phyloP scores from a whole-genome alignment of 306 rosid species.

The Fragaria vesca region DNA sequence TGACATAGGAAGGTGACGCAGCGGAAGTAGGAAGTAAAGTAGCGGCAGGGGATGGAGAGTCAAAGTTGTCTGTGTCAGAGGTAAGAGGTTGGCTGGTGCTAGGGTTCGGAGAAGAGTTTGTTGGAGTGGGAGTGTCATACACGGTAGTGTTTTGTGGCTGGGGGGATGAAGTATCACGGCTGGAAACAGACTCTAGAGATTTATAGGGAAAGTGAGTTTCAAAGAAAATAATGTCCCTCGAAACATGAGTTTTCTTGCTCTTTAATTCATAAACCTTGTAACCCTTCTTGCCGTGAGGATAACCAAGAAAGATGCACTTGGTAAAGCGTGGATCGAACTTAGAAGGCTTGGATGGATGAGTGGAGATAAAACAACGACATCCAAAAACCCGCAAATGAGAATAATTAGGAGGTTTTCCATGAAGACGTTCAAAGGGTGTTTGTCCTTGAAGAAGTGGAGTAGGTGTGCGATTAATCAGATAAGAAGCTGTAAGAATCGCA shows the following conservation, averaged over 20 bases:
- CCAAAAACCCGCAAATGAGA: constrained; percentile 13
- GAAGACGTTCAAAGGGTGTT: not conserved
- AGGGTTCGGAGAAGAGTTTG: not conserved
- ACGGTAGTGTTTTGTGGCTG: not conserved
- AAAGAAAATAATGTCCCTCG: not conserved
- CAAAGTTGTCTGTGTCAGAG: not conserved
- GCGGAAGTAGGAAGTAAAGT: not conserved
- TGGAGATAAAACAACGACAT: constrained; percentile 4
- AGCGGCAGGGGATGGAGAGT: not conserved
- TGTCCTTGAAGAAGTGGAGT: too few relatives aligned
- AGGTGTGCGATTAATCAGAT: too few relatives aligned
- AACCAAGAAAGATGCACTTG: constrained; percentile 1
- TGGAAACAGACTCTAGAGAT: not conserved
- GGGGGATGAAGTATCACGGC: too few relatives aligned
- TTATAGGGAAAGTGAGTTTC: not conserved
- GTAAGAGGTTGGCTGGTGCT: not conserved
- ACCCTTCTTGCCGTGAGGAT: constrained; percentile 3
- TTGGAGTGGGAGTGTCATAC: too few relatives aligned
- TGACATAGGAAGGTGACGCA: not conserved
- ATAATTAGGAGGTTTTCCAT: not conserved
- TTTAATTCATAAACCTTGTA: not conserved
- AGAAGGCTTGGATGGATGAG: not conserved
- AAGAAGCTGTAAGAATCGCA: too few relatives aligned
- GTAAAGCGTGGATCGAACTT: not conserved
- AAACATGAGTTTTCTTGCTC: not conserved